Conservation (phyloP, 1,284 basidiomycete genomes). For the Trichosporon asahii region DNA sequence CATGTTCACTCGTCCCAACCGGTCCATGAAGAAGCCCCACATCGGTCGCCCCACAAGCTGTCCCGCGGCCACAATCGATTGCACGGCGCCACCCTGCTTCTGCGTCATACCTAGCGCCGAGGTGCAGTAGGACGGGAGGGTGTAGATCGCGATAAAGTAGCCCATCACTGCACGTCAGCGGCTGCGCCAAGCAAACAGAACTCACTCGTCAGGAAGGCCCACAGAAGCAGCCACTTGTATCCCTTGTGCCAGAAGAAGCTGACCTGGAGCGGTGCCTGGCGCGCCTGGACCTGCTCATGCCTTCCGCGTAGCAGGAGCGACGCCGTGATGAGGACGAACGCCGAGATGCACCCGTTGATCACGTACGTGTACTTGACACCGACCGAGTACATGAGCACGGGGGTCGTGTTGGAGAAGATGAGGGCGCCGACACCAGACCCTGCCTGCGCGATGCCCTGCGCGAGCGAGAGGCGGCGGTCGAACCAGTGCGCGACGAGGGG, state of each 20-base stretch:
- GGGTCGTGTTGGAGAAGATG: conserved; percentile 46
- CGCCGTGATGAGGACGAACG: conserved; percentile 45
- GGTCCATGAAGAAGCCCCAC: conserved; percentile 50
- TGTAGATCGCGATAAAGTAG: conserved; percentile 54
- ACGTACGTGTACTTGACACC: conserved; percentile 48
- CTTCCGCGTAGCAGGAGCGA: conserved; percentile 45
- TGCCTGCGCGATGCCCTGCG: conserved; percentile 40
- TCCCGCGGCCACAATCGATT: conserved; percentile 52
- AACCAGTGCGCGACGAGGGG: conserved; percentile 52
- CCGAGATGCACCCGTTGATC: conserved; percentile 49
- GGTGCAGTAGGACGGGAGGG: conserved; percentile 53
- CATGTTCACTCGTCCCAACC: conserved; percentile 51
- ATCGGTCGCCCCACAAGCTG: conserved; percentile 53
- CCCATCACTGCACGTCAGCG: conserved; percentile 41
- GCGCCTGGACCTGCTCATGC: conserved; percentile 33
- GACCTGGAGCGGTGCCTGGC: conserved; percentile 18
- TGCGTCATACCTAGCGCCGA: conserved; percentile 50
- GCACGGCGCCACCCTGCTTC: conserved; percentile 51
- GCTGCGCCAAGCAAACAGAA: neutral
- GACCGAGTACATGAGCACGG: conserved; percentile 37
- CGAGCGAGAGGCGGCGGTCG: conserved; percentile 40
- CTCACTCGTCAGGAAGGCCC: conserved; percentile 25
- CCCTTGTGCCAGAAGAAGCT: conserved; percentile 23
- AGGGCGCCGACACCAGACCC: conserved; percentile 49
- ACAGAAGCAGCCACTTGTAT: conserved; percentile 18